A percentile compares a stretch with the other conserved stretches of the same genome.
These are phyloP conservation scores for Botrytis hyacinthi DNA, from an alignment of 2,329 filamentous ascomycete species.

Conservation along the genomic window DNA sequence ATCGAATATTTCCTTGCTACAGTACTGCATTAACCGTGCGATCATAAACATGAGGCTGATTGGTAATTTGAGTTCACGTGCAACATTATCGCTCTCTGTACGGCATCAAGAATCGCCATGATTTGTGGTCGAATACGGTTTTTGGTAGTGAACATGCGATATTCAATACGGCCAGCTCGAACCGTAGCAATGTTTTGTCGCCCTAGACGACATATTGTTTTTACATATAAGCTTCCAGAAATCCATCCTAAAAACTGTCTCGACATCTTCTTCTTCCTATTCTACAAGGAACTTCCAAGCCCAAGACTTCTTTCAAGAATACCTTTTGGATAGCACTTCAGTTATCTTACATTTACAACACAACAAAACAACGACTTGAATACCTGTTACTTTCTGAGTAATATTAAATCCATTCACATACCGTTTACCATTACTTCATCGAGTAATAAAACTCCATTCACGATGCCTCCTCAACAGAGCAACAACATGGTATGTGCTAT, in stretches of 20 bases:
- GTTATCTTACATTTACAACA: background rate
- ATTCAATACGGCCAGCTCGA: background rate
- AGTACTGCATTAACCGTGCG: background rate
- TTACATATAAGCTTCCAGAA: background rate
- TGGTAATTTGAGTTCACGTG: background rate
- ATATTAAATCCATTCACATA: background rate
- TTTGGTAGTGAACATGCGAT: background rate
- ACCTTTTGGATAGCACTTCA: background rate
- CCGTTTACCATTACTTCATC: background rate
- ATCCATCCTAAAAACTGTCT: background rate
- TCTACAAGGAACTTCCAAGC: background rate
- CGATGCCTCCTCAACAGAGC: background rate
- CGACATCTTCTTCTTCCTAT: background rate
- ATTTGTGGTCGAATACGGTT: background rate
- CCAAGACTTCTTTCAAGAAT: background rate
- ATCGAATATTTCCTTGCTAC: background rate
- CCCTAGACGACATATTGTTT: background rate
- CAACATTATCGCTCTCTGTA: too few species aligned
- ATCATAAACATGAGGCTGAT: background rate
- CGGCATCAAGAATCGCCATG: background rate
- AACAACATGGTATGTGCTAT: background rate
- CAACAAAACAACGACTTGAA: background rate
- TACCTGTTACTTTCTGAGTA: background rate
- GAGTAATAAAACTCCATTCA: background rate
- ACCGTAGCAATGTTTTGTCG: background rate